Conservation (phyloP, 2,329 filamentous ascomycete species). For the Pestalotiopsis sp. region DNA sequence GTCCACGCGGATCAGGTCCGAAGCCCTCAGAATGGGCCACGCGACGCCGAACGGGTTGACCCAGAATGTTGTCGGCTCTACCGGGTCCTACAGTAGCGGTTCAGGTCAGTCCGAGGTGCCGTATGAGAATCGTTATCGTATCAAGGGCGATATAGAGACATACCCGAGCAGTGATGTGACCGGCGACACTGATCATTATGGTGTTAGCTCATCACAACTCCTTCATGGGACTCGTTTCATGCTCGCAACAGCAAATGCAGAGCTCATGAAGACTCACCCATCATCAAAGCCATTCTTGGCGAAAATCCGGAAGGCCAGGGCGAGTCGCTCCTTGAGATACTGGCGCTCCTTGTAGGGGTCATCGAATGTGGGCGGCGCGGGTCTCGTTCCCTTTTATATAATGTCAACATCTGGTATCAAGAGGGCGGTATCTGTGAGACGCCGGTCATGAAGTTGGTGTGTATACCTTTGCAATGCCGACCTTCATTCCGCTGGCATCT, state of each 20-base stretch:
- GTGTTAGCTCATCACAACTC: constrained; percentile 1
- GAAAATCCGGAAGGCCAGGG: constrained; percentile 60
- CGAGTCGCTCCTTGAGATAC: constrained; percentile 56
- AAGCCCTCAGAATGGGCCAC: constrained; percentile 64
- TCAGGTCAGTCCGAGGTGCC: not conserved
- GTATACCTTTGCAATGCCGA: constrained; percentile 4
- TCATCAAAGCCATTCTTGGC: constrained; percentile 60
- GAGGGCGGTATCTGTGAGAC: not conserved
- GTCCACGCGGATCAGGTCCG: constrained; percentile 70
- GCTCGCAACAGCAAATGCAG: not conserved
- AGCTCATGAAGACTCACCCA: constrained; percentile 34
- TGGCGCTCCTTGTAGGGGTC: constrained; percentile 44
- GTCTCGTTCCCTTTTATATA: not conserved
- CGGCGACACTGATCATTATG: constrained; percentile 50
- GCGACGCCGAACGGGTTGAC: constrained; percentile 68
- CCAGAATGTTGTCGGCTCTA: constrained; percentile 64
- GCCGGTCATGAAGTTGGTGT: not conserved
- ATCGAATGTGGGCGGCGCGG: constrained; percentile 24
- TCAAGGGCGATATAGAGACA: not conserved
- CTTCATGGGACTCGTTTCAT: not conserved
- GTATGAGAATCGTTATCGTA: not conserved
- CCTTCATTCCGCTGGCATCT: not conserved
- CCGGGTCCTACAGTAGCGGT: constrained; percentile 46
- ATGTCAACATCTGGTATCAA: not conserved
- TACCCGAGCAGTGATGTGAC: constrained; percentile 61